Conservation (phyloP, 306 rosid genomes). For the Oemleria cerasiformis region DNA sequence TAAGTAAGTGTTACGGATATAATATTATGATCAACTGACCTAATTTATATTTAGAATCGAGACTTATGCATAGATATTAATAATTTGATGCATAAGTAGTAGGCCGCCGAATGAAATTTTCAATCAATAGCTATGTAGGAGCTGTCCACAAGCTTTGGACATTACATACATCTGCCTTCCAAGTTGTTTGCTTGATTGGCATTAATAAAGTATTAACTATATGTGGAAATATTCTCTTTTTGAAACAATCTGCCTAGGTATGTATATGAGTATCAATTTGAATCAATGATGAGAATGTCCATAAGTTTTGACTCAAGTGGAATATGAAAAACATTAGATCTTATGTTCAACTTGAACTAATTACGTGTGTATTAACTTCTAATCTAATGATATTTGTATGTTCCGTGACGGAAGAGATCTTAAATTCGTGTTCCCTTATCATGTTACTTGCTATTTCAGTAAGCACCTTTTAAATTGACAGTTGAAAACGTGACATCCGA, state of each 20-base stretch:
- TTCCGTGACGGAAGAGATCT: too few species aligned
- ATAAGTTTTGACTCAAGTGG: background rate
- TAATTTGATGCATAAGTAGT: background rate
- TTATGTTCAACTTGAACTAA: too few species aligned
- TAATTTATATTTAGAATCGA: too few species aligned
- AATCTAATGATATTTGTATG: too few species aligned
- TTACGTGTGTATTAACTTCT: too few species aligned
- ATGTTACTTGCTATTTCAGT: too few species aligned
- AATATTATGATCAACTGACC: too few species aligned
- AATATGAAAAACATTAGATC: background rate
- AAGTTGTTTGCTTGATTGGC: background rate
- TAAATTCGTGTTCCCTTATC: too few species aligned
- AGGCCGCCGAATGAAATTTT: constrained; percentile 5
- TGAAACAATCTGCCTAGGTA: background rate
- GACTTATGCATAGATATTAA: background rate
- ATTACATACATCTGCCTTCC: background rate
- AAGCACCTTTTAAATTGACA: too few species aligned
- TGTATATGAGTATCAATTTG: background rate
- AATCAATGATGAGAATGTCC: background rate
- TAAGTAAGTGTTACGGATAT: too few species aligned
- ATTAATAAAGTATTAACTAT: background rate
- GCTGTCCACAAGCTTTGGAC: constrained; percentile 9
- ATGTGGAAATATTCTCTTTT: background rate
- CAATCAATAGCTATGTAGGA: background rate
- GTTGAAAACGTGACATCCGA: too few species aligned